Conservation (phyloP, 2,329 filamentous ascomycete species). For the Neonectria coccinea region DNA sequence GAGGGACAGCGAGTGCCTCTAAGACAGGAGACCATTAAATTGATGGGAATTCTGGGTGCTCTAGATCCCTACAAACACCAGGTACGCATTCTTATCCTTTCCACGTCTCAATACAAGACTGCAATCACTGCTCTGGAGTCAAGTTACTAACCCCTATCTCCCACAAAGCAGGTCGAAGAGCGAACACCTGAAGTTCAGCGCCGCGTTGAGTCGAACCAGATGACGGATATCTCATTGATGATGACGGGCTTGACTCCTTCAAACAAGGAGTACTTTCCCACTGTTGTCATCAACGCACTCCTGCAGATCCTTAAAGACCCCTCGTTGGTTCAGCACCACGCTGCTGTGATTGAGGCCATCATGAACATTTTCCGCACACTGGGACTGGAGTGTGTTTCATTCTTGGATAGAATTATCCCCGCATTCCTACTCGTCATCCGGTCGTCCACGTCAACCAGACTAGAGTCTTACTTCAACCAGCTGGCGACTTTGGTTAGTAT, state of each 20-base stretch:
- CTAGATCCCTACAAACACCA: constrained; percentile 97
- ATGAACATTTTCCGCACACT: constrained; percentile 99
- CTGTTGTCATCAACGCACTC: constrained; percentile 95
- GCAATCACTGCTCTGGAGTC: too few relatives aligned
- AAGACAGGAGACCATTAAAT: constrained; percentile 92
- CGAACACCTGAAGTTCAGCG: constrained; percentile 84
- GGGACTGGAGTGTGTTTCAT: constrained; percentile 94
- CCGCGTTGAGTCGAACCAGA: constrained; percentile 69
- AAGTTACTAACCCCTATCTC: constrained; percentile 40
- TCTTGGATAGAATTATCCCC: constrained; percentile 92
- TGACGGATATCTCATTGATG: constrained; percentile 96
- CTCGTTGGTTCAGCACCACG: constrained; percentile 91
- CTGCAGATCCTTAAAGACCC: constrained; percentile 92
- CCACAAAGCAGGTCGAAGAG: constrained; percentile 80
- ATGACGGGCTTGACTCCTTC: constrained; percentile 98
- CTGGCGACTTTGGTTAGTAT: constrained; percentile 93
- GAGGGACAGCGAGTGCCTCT: constrained; percentile 86
- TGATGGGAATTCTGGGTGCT: constrained; percentile 95
- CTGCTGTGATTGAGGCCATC: constrained; percentile 93
- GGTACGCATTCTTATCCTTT: constrained; percentile 51
- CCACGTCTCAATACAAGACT: neutral
- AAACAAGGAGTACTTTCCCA: constrained; percentile 98
- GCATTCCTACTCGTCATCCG: constrained; percentile 92
- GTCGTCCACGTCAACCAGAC: constrained; percentile 78
- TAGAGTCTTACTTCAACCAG: constrained; percentile 98